phyloP scores from a whole-genome alignment of 805 yeast species.

The Cyberlindnera nakhonratchasimensis region DNA sequence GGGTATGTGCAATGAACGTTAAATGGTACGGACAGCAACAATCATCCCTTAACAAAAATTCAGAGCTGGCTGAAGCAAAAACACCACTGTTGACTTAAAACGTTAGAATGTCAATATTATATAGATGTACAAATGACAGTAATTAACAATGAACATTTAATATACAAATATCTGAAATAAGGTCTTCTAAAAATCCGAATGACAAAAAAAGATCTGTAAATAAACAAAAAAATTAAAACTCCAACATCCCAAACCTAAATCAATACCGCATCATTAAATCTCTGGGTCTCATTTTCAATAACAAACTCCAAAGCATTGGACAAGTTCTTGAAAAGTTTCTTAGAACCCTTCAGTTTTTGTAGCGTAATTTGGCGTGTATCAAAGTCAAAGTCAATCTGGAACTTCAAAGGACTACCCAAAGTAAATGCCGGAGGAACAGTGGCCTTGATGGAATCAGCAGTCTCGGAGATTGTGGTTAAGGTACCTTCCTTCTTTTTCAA shows the following conservation, averaged over 20 bases:
- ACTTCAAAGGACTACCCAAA: conserved; percentile 43
- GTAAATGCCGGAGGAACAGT: conserved; percentile 45
- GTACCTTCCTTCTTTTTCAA: conserved; percentile 50
- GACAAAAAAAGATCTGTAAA: neutral
- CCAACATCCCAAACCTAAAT: neutral
- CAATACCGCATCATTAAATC: conserved; percentile 12
- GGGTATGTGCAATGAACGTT: neutral
- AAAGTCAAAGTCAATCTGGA: conserved; percentile 41
- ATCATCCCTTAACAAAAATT: no score
- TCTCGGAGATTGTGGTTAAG: conserved; percentile 42
- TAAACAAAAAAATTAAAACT: neutral
- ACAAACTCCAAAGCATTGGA: conserved; percentile 41
- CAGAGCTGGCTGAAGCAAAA: no score
- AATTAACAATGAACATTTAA: neutral
- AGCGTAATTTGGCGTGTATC: conserved; percentile 38
- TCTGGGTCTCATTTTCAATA: conserved; percentile 40
- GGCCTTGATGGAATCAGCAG: conserved; percentile 42
- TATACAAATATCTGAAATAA: neutral
- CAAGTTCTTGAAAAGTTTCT: conserved; percentile 43
- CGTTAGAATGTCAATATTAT: no score
- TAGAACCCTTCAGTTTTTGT: conserved; percentile 43
- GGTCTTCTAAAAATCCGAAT: neutral
- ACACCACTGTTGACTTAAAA: no score
- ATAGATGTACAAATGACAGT: no score
- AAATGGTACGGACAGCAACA: neutral